Conservation (phyloP, 1,284 basidiomycete species). For the Erythrobasidium hasegawianum region DNA sequence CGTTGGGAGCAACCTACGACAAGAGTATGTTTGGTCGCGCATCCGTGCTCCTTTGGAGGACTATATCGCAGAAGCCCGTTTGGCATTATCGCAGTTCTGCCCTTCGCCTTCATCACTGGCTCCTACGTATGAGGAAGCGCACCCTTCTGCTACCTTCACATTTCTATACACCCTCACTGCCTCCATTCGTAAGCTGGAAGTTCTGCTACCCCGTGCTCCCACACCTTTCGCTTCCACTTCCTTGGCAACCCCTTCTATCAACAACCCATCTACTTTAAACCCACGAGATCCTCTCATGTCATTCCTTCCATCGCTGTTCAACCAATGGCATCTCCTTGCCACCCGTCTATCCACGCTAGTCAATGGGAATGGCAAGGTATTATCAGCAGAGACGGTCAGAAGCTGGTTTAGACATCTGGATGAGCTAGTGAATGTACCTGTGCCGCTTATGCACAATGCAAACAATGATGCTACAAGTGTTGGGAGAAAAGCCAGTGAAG, state of each 20-base stretch:
- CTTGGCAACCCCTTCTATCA: slow-evolving; percentile 12
- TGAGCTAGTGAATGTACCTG: slow-evolving; percentile 33
- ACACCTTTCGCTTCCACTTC: slow-evolving; percentile 11
- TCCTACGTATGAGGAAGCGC: slow-evolving; percentile 11
- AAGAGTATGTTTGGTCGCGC: slow-evolving; percentile 42
- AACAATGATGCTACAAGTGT: slow-evolving; percentile 4
- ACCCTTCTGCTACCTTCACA: slow-evolving; percentile 42
- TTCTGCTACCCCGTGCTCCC: slow-evolving; percentile 22
- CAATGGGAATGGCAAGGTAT: slow-evolving; percentile 39
- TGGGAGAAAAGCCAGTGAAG: slow-evolving; percentile 39
- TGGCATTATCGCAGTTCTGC: slow-evolving; percentile 35
- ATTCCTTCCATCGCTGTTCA: slow-evolving; percentile 39
- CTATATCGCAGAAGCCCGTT: slow-evolving; percentile 38
- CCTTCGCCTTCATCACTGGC: background rate
- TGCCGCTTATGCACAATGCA: background rate
- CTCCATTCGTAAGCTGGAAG: slow-evolving; percentile 33
- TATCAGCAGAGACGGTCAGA: slow-evolving; percentile 35
- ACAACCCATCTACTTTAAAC: slow-evolving; percentile 34
- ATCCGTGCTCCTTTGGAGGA: slow-evolving; percentile 41
- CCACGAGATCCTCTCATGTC: slow-evolving; percentile 27
- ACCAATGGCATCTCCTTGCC: slow-evolving; percentile 43
- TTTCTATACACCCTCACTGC: slow-evolving; percentile 38
- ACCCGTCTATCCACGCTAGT: slow-evolving; percentile 37
- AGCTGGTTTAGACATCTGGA: slow-evolving; percentile 42
- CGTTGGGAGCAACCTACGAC: slow-evolving; percentile 35